phyloP scores from a whole-genome alignment of 2,329 filamentous ascomycete species.

The Clonostachys sp. region DNA sequence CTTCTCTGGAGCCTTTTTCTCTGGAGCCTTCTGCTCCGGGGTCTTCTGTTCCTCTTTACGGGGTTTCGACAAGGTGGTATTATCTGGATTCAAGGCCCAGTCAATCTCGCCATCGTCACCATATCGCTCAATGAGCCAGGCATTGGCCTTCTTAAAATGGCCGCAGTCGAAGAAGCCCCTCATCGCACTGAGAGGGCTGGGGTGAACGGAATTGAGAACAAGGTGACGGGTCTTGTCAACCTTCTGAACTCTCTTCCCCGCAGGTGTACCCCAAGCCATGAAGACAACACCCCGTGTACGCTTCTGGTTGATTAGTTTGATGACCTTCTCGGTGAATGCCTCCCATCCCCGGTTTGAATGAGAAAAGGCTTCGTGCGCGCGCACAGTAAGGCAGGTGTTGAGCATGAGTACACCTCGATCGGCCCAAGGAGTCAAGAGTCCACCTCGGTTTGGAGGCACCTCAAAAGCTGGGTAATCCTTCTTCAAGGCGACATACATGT shows the following conservation, averaged over 20 bases:
- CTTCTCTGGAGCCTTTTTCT: constrained; percentile 3
- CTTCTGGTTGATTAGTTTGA: constrained; percentile 78
- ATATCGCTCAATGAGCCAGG: constrained; percentile 77
- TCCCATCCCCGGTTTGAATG: constrained; percentile 92
- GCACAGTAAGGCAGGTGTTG: constrained; percentile 92
- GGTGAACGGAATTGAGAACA: constrained; percentile 84
- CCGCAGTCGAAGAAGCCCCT: constrained; percentile 80
- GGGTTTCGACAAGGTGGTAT: constrained; percentile 19
- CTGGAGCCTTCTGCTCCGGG: background rate
- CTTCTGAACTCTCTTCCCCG: constrained; percentile 71
- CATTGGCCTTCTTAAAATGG: constrained; percentile 78
- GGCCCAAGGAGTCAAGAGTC: constrained; percentile 88
- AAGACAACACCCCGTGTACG: constrained; percentile 84
- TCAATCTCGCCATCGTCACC: constrained; percentile 78
- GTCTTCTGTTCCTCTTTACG: constrained; percentile 5
- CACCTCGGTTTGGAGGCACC: constrained; percentile 70
- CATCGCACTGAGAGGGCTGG: constrained; percentile 83
- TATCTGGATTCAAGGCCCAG: constrained; percentile 60
- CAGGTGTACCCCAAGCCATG: constrained; percentile 86
- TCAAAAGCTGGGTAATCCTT: constrained; percentile 83
- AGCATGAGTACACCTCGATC: constrained; percentile 88
- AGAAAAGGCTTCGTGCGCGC: constrained; percentile 80
- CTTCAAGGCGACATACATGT: constrained; percentile 86
- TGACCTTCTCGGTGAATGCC: constrained; percentile 83
- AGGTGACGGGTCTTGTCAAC: constrained; percentile 72